These are phyloP conservation scores for Candida fluviatilis DNA, from an alignment of 805 yeast species.

Conservation along the genomic window DNA sequence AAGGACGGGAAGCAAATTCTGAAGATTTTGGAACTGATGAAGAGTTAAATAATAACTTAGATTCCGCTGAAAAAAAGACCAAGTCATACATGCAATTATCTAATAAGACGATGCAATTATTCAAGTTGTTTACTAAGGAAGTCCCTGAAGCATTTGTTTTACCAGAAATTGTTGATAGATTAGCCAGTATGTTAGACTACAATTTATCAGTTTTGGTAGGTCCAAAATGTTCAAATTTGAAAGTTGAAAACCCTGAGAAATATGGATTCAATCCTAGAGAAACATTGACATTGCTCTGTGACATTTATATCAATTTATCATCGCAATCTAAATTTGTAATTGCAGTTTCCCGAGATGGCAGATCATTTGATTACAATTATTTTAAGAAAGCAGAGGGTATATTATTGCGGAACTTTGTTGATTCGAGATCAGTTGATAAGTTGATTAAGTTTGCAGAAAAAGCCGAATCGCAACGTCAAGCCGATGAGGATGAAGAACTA, in stretches of 20 bases:
- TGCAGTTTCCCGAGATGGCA: slow-evolving; percentile 87
- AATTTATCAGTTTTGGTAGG: slow-evolving; percentile 92
- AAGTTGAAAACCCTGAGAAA: slow-evolving; percentile 77
- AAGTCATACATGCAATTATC: slow-evolving; percentile 78
- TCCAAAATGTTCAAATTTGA: slow-evolving; percentile 84
- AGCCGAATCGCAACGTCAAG: slow-evolving; percentile 58
- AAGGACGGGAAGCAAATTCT: slow-evolving; percentile 25
- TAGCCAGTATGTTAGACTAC: slow-evolving; percentile 94
- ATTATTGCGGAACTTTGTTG: slow-evolving; percentile 50
- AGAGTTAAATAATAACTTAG: slow-evolving; percentile 55
- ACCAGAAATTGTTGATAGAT: slow-evolving; percentile 86
- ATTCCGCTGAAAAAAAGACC: slow-evolving; percentile 69
- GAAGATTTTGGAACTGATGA: slow-evolving; percentile 51
- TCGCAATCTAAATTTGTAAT: slow-evolving; percentile 59
- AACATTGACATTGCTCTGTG: slow-evolving; percentile 63
- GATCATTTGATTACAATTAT: slow-evolving; percentile 70
- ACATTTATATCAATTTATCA: slow-evolving; percentile 72
- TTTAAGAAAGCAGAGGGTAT: slow-evolving; percentile 71
- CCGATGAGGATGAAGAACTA: slow-evolving; percentile 76
- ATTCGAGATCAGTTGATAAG: slow-evolving; percentile 45
- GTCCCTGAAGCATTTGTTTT: slow-evolving; percentile 83
- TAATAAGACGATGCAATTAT: slow-evolving; percentile 74
- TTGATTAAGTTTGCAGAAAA: slow-evolving; percentile 54
- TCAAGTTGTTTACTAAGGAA: slow-evolving; percentile 78
- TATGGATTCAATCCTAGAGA: slow-evolving; percentile 80